A percentile compares a stretch with the other conserved stretches of the same genome.
phyloP scores from a whole-genome alignment of 306 rosid genomes.

The Fagus sylvatica region DNA sequence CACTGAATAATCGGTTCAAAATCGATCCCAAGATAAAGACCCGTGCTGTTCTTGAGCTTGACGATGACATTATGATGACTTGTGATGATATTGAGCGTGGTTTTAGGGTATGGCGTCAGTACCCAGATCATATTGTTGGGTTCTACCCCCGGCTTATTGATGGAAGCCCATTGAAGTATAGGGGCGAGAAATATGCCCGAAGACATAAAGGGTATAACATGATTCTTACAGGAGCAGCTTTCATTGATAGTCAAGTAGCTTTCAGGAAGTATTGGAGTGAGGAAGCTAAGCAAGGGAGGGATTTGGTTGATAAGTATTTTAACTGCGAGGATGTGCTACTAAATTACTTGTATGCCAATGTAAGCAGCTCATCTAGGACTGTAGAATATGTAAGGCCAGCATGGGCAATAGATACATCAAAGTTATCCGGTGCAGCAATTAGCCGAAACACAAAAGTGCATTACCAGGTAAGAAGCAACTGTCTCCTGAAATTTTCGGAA shows the following conservation, averaged over 20 bases:
- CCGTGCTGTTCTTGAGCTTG: slow-evolving; percentile 96
- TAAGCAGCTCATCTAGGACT: slow-evolving; percentile 68
- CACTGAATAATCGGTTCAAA: slow-evolving; percentile 84
- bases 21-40: slow-evolving; percentile 70
- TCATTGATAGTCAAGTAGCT: slow-evolving; percentile 70
- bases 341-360: slow-evolving; percentile 88
- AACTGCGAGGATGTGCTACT: slow-evolving; percentile 92
- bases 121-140: slow-evolving; percentile 88
- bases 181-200: slow-evolving; percentile 82
- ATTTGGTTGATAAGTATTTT: slow-evolving; percentile 62
- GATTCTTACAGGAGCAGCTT: slow-evolving; percentile 98
- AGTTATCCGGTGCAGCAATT: slow-evolving; percentile 88
- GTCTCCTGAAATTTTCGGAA: slow-evolving; percentile 69
- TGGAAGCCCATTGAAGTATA: slow-evolving; percentile 69
- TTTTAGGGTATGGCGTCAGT: slow-evolving; percentile 87
- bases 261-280: slow-evolving; percentile 83
- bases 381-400: slow-evolving; percentile 96
- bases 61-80: slow-evolving; percentile 97
- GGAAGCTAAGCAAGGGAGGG: slow-evolving; percentile 73
- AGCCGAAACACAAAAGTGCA: slow-evolving; percentile 82
- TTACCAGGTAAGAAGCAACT: slow-evolving; percentile 63
- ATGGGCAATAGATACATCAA: slow-evolving; percentile 96
- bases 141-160: slow-evolving; percentile 84
- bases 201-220: slow-evolving; percentile 81
- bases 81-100: slow-evolving; percentile 97